Percentiles rank a stretch among this genome's conserved stretches.
Conservation (phyloP, 2,329 filamentous ascomycete genomes). For the Volutella citrinella region DNA sequence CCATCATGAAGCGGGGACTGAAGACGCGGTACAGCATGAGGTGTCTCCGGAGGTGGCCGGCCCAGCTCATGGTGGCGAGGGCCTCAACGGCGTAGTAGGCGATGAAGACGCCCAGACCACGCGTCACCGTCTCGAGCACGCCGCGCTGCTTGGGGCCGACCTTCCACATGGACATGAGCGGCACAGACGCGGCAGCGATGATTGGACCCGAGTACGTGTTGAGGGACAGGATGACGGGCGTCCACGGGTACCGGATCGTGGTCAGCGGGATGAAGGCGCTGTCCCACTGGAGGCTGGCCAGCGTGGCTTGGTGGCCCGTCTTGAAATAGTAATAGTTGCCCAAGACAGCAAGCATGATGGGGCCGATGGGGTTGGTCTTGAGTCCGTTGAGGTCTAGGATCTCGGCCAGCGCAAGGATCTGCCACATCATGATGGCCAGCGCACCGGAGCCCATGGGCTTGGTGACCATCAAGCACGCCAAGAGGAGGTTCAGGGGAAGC, state of each 20-base stretch:
- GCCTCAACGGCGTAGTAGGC: slow-evolving; percentile 81
- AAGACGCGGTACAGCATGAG: slow-evolving; percentile 97
- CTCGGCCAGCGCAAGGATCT: slow-evolving; percentile 76
- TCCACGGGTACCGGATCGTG: slow-evolving; percentile 84
- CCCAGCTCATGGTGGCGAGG: slow-evolving; percentile 85
- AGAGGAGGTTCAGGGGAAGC: slow-evolving; percentile 73
- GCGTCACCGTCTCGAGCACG: slow-evolving; percentile 67
- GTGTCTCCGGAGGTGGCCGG: slow-evolving; percentile 81
- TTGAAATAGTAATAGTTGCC: slow-evolving; percentile 97
- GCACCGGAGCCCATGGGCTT: slow-evolving; percentile 94
- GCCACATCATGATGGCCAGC: slow-evolving; percentile 79
- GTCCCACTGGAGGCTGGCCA: slow-evolving; percentile 94
- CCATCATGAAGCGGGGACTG: slow-evolving; percentile 85
- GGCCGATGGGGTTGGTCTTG: slow-evolving; percentile 72
- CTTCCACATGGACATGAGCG: slow-evolving; percentile 86
- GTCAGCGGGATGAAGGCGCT: slow-evolving; percentile 86
- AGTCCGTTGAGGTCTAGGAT: slow-evolving; percentile 59
- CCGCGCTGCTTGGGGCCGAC: slow-evolving; percentile 69
- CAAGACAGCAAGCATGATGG: slow-evolving; percentile 79
- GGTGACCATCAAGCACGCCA: slow-evolving; percentile 75
- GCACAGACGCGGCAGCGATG: slow-evolving; percentile 74
- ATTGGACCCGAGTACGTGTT: slow-evolving; percentile 93
- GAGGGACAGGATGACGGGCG: slow-evolving; percentile 72
- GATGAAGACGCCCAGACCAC: slow-evolving; percentile 71
- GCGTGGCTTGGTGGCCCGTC: slow-evolving; percentile 88